Base-by-base conservation (phyloP, 1,284 basidiomycete species). In the Ceratobasidium sp. region DNA sequence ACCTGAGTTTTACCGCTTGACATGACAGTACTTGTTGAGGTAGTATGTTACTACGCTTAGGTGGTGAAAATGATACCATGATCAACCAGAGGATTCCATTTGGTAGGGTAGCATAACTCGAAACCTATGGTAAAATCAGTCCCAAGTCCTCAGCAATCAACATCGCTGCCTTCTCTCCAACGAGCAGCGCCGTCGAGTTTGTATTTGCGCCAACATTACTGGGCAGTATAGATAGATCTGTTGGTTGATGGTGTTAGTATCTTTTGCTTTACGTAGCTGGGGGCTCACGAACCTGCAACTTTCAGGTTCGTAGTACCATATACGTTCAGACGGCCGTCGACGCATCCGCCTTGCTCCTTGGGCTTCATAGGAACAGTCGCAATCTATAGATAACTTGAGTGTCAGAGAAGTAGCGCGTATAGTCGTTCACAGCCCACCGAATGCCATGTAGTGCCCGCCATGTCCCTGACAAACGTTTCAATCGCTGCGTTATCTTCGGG, bases 301-400 rank as follows among this genome's bases (percentile, higher is more conserved):
- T 77, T 77, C 12, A 87, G 81, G 77, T 84, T 84, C 48, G 74
- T 75, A 5, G 85, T 83, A 59, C 85, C 85, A 81, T 86, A 84
- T 7, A 87, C 86, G 40, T 81, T 81, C 40, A 85, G 79, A 57
- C 82, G 79, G 1, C 79, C 52, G 81, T 85, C 85, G 68, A 87
- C 84, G 9, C 86, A 85, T 64, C 86, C 86, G 28, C 85, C 85
- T 52, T 84, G 54, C 26, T 81, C 79, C 23, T 81, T 80, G 0
- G 85, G 85, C 17, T 85, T 81, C 85, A 85, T 85, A 0, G 84
- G 81, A 20, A 82, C 81, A 12, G 84, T 84, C 52, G 82, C 82
- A 38, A 74, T 38, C 68, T 70, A 40, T n/a, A 44, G 20, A 59
- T 20, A 59, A 38, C 6, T 17, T 13, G 54, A 3, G 20, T 12